A percentile compares a stretch with the other conserved stretches of the same genome.
phyloP scores from a whole-genome alignment of 345 rosid genomes.

The Pugionium dolabratum region DNA sequence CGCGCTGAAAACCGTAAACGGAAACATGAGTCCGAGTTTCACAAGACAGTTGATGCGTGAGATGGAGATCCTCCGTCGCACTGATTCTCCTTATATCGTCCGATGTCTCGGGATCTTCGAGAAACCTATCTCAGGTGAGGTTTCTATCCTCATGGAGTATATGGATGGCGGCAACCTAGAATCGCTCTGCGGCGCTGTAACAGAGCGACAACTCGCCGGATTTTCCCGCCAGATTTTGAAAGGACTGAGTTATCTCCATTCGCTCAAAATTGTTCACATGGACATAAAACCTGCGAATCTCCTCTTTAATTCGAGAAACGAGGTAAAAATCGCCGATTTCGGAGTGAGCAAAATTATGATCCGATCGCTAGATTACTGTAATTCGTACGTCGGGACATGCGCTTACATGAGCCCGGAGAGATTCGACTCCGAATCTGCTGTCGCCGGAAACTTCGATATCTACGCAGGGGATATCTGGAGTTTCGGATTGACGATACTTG shows the following conservation, averaged over 20 bases:
- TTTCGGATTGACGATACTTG: constrained; percentile 65
- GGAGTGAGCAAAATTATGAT: constrained; percentile 74
- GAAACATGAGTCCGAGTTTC: constrained; percentile 48
- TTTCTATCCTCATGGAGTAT: constrained; percentile 63
- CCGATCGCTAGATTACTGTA: constrained; percentile 61
- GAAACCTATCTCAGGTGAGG: constrained; percentile 54
- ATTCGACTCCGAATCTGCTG: constrained; percentile 61
- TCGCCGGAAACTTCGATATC: constrained; percentile 54
- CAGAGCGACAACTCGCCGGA: constrained; percentile 48
- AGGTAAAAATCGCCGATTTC: constrained; percentile 76
- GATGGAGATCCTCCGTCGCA: constrained; percentile 69
- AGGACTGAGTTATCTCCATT: constrained; percentile 63
- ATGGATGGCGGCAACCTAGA: constrained; percentile 73
- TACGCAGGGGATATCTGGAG: constrained; percentile 83
- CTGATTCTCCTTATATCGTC: constrained; percentile 62
- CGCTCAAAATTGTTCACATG: constrained; percentile 63
- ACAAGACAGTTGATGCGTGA: constrained; percentile 63
- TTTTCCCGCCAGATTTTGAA: constrained; percentile 61
- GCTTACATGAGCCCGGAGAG: constrained; percentile 92
- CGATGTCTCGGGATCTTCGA: constrained; percentile 55
- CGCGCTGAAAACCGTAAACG: constrained; percentile 64
- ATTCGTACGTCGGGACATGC: constrained; percentile 78
- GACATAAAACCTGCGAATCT: constrained; percentile 81
- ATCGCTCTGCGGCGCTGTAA: constrained; percentile 49
- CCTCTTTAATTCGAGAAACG: constrained; percentile 52